These are phyloP conservation scores for Aspergillus terreus DNA, from an alignment of 2,329 filamentous ascomycete genomes.

Conservation along the genomic window DNA sequence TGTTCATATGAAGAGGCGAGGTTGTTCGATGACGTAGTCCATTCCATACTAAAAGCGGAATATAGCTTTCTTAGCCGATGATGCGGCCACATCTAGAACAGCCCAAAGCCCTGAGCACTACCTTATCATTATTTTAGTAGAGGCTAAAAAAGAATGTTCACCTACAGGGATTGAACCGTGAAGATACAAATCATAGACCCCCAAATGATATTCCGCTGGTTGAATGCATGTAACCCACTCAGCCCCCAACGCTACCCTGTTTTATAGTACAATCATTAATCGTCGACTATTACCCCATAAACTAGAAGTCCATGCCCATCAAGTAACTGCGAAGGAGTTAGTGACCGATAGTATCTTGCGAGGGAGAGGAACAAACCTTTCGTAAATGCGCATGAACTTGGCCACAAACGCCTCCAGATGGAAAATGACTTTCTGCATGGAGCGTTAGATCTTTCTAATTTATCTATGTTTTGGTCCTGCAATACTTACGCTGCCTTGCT, in stretches of 20 bases:
- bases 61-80: background rate
- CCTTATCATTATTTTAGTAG: no score
- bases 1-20: background rate
- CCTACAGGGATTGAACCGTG: background rate
- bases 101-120: no score
- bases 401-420: conserved; percentile 97
- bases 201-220: background rate
- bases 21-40: background rate
- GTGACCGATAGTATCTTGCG: conserved; percentile 6
- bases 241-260: conserved; percentile 9
- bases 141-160: no score
- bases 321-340: conserved; percentile 44
- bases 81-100: no score
- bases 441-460: conserved; percentile 2
- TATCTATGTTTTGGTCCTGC: background rate
- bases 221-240: conserved; percentile 3
- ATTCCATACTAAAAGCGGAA: background rate
- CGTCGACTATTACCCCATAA: conserved; percentile 15
- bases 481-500: conserved; percentile 63
- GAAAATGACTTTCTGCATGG: conserved; percentile 78
- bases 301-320: conserved; percentile 75
- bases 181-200: background rate
- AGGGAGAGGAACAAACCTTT: conserved; percentile 62
- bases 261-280: conserved; percentile 28
- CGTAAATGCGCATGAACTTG: conserved; percentile 94